Evolutionary conservation across 2,329 filamentous ascomycete species (phyloP).

Genomic region (Coleophoma eucalyptorum): DNA sequence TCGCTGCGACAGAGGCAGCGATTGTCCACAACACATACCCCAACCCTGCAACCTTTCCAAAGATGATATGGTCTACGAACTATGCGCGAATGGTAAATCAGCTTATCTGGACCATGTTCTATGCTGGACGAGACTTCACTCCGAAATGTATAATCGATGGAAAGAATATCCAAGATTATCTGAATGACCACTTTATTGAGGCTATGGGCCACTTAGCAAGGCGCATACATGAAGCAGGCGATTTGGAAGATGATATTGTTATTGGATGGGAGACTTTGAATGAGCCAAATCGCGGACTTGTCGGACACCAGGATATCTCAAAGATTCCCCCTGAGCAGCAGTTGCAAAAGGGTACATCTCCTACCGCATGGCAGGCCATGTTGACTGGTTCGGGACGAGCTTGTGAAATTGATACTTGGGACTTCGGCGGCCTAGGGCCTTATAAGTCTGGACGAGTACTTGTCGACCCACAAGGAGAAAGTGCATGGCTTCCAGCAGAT

Average conservation of each 20-base stretch:
- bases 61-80: constrained; percentile 99
- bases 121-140: constrained; percentile 84
- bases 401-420: constrained; percentile 87
- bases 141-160: constrained; percentile 95
- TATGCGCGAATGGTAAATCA: constrained; percentile 84
- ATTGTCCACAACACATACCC: constrained; percentile 93
- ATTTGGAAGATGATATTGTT: constrained; percentile 80
- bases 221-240: constrained; percentile 84
- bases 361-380: constrained; percentile 92
- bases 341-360: constrained; percentile 86
- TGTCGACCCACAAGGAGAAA: constrained; percentile 82
- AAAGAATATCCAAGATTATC: constrained; percentile 92
- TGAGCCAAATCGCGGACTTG: constrained; percentile 85
- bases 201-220: constrained; percentile 79
- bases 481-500: constrained; percentile 76
- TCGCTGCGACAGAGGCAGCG: constrained; percentile 83
- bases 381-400: constrained; percentile 87
- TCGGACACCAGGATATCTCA: constrained; percentile 78
- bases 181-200: constrained; percentile 80
- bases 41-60: constrained; percentile 81
- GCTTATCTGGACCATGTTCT: constrained; percentile 93
- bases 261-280: constrained; percentile 97
- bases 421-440: constrained; percentile 88
- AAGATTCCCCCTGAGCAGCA: constrained; percentile 83
- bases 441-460: constrained; percentile 82